Evolutionary conservation across 108 stramenopile genomes (phyloP).

Genomic region (Nitzschia sp.): DNA sequence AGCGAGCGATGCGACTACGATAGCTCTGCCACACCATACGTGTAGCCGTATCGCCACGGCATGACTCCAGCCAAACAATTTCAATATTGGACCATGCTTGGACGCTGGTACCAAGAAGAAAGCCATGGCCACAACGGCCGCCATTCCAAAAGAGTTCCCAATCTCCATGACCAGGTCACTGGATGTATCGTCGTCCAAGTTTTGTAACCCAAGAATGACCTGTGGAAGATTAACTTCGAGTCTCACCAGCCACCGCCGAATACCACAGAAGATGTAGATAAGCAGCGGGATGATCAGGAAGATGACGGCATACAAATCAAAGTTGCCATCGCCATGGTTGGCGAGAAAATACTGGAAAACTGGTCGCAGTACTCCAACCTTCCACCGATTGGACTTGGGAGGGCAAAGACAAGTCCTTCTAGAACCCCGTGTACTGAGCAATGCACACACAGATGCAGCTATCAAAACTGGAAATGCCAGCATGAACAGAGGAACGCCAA

Average conservation of each 20-base stretch:
- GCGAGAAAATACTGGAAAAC: not conserved
- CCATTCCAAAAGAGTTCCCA: slow-evolving; percentile 55
- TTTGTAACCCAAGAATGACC: not conserved
- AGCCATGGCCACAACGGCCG: slow-evolving; percentile 39
- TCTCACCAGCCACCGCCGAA: slow-evolving; percentile 25
- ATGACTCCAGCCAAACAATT: slow-evolving; percentile 39
- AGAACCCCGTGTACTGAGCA: not conserved
- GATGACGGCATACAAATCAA: slow-evolving; percentile 9
- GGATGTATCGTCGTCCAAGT: slow-evolving; percentile 5
- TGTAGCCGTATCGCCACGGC: slow-evolving; percentile 32
- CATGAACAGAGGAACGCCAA: slow-evolving; percentile 22
- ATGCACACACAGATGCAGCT: slow-evolving; percentile 22
- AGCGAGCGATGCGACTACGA: slow-evolving; percentile 28
- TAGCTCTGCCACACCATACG: slow-evolving; percentile 52
- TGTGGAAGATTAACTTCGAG: slow-evolving; percentile 7
- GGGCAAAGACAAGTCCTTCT: slow-evolving; percentile 16
- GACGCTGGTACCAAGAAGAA: slow-evolving; percentile 56
- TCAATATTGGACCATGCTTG: slow-evolving; percentile 42
- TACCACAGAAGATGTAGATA: slow-evolving; percentile 12
- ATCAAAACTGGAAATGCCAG: slow-evolving; percentile 39
- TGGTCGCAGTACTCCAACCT: not conserved
- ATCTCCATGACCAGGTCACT: slow-evolving; percentile 13
- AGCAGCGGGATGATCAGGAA: slow-evolving; percentile 22
- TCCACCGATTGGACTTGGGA: slow-evolving; percentile 1
- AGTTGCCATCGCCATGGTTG: slow-evolving; percentile 16